Base-by-base conservation (phyloP, 2,329 filamentous ascomycete species). In the Pleomassaria siparia region DNA sequence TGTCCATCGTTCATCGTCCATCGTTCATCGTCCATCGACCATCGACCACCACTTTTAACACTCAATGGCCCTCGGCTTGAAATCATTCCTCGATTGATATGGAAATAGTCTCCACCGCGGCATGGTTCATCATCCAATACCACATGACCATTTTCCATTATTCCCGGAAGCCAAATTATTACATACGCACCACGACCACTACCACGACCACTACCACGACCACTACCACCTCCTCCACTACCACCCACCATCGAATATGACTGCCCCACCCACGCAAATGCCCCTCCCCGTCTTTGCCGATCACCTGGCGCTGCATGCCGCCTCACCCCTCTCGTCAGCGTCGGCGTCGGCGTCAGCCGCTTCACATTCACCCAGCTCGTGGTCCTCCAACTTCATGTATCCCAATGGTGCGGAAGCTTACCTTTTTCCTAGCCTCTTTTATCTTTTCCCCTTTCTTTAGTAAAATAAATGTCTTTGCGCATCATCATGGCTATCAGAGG, bases 251-350 rank as follows among this genome's bases (percentile, higher is more conserved):
- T n/a, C 35, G 35, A 41, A 12, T 15, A 66, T 60, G 55, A 59
- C 63, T 21, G 59, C 59, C 41, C 53, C 58, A 11, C 43, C 54
- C 24, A 48, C 59, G 25, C 58, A 51, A 29, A 47, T 58, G 50
- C 62, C 61, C 44, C 55, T 62, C 52, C 61, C 58, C 48, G 40
- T 55, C 51, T 47, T 54, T 49, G 51, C 59, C 39, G 45, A 49
- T 11, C 56, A 55, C 50, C 37, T n/a, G n/a, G n/a, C n/a, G n/a
- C n/a, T 58, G 43, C 54, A 47, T 44, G 43, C 53, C 25, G 47
- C 55, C 12, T 49, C 47, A 28, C 57, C 50, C 52, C 51, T 59
- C 40, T 58, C 60, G 29, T 61, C 64, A 36, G 50, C 55, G 21
- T 59, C 60, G 16, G 44, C 60, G 29, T 61, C 64, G 36, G 50